phyloP scores from a whole-genome alignment of 768 basidiomycete species.

The Collybia sordida region DNA sequence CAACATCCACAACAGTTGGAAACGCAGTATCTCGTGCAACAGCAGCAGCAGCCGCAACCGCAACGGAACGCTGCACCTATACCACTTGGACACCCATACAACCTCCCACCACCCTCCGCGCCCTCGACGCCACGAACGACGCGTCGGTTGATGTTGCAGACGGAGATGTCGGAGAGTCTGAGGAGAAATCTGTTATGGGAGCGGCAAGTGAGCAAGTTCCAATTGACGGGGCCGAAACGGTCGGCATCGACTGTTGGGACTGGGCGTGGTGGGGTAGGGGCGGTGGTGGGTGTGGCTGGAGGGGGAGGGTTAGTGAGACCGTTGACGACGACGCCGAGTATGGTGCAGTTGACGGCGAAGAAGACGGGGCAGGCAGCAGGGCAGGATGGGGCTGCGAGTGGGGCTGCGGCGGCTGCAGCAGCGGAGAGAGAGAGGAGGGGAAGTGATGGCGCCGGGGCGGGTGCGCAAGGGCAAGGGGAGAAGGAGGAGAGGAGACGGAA shows the following conservation, averaged over 20 bases:
- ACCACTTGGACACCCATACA: constrained; percentile 66
- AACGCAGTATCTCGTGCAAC: too few species aligned
- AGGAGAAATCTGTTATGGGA: constrained; percentile 83
- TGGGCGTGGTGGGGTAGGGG: constrained; percentile 16
- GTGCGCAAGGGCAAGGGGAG: constrained; percentile 24
- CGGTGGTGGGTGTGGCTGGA: too few species aligned
- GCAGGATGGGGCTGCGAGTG: background rate
- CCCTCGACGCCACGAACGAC: constrained; percentile 87
- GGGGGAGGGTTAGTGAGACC: constrained; percentile 16
- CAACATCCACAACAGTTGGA: constrained; percentile 9
- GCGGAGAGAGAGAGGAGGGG: constrained; percentile 15
- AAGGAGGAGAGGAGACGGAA: constrained; percentile 49
- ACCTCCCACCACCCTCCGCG: constrained; percentile 60
- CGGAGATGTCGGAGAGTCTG: constrained; percentile 83
- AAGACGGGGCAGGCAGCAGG: constrained; percentile 12
- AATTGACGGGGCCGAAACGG: constrained; percentile 36
- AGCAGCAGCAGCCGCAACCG: constrained; percentile 7
- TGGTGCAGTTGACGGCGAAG: constrained; percentile 42
- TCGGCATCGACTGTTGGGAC: constrained; percentile 26
- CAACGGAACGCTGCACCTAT: constrained; percentile 45
- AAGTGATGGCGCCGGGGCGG: background rate
- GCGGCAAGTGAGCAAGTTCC: constrained; percentile 59
- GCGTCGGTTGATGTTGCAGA: constrained; percentile 77
- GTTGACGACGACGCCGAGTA: constrained; percentile 31
- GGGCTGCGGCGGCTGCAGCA: constrained; percentile 10